A percentile compares a stretch with the other conserved stretches of the same genome.
Conservation (phyloP, 352 stramenopile species). For the Phytophthora megakarya region DNA sequence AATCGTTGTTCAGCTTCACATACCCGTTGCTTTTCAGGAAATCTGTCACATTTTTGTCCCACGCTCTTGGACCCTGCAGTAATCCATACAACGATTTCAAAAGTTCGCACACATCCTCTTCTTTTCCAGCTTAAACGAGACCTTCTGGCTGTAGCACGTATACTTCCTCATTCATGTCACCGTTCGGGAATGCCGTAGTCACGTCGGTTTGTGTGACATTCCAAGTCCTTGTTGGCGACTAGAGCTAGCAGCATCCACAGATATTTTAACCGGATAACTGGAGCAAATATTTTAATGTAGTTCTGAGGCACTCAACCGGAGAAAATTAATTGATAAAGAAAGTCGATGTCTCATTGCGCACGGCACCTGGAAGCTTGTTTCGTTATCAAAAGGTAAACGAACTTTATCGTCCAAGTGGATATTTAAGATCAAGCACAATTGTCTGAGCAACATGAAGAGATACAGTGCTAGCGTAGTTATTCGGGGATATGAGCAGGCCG, state of each 20-base stretch:
- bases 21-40: constrained; percentile 15
- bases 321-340: no score
- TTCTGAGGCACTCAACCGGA: no score
- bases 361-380: no score
- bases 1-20: constrained; percentile 21
- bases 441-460: no score
- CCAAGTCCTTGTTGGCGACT: constrained; percentile 15
- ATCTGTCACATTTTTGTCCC: constrained; percentile 23
- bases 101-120: constrained; percentile 7
- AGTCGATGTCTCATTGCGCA: no score
- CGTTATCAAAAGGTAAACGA: no score
- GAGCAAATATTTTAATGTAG: constrained; percentile 20
- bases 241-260: constrained; percentile 16
- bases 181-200: constrained; percentile 16
- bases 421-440: no score
- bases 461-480: no score
- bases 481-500: neutral
- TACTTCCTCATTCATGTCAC: constrained; percentile 17
- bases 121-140: neutral
- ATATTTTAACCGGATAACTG: constrained; percentile 16
- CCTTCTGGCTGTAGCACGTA: constrained; percentile 20
- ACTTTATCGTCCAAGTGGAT: no score
- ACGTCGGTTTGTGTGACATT: constrained; percentile 29
- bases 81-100: constrained; percentile 10
- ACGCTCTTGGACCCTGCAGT: constrained; percentile 16